Base-by-base conservation (phyloP, 257 asterid genomes). In the Ocimum tenuiflorum region DNA sequence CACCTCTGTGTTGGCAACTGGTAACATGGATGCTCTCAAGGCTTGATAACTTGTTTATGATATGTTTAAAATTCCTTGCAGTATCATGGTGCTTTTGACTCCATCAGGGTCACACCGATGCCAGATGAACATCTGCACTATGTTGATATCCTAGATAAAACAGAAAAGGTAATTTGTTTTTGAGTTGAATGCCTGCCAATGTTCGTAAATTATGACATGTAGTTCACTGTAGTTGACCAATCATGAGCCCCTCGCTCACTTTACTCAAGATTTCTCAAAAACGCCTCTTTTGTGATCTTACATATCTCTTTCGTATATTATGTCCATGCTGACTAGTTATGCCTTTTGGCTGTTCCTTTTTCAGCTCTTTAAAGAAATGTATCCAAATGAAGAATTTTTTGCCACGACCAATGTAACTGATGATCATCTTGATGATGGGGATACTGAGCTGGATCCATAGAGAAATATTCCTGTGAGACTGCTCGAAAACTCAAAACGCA, bases 71-170 rank as follows among this genome's bases (percentile, higher is more conserved):
- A 8, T 68, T 24, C 11, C 39, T 60, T 66, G 74, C 81, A 83
- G 74, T 76, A 68, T 61, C 74, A 85, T 81, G 87, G 43, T 59
- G 69, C 74, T 57, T 58, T 27, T 19, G 83, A 73, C 68, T 72
- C 86, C 71, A 70, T 83, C 70, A 51, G 71, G 69, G 71, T 73
- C 73, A 77, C 86, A 33, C 67, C 83, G 2, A 80, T 80, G 89
- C 88, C 96, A 15, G 96, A 88, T 53, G 91, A 84, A 67, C 81
- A 82, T 77, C 86, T 85, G 47, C 82, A 80, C 73, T 88, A 82
- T 74, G 77, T 51, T 49, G 54, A 82, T 71, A 79, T 86, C 78
- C 71, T 91, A 64, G 85, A 73, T 56, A 82, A 82, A 65, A 75
- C 90, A 19, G 69, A 70, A 70, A 85, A 78, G 91, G 97, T 90